Evolutionary conservation across 2,329 filamentous ascomycete species (phyloP).

Genomic region (Pseudocercospora pini-densiflorae): DNA sequence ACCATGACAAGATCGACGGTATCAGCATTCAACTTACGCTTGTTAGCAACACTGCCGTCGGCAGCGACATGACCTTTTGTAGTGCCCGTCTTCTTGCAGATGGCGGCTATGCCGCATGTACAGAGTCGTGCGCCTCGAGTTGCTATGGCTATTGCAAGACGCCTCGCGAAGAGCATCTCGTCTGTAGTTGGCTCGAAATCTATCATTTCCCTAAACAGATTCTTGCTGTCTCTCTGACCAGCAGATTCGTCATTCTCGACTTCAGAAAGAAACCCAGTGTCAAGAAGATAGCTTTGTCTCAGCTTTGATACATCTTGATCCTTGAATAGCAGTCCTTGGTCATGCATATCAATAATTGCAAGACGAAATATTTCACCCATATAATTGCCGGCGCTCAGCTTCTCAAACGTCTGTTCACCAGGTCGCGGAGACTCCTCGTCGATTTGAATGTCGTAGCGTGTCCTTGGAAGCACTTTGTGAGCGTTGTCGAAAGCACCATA

Average conservation of each 20-base stretch:
- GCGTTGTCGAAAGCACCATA: slow-evolving; percentile 98
- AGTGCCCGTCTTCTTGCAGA: slow-evolving; percentile 42
- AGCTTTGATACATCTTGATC: slow-evolving; percentile 77
- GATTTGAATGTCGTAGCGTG: slow-evolving; percentile 83
- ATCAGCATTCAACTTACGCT: slow-evolving; percentile 26
- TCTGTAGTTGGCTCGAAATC: slow-evolving; percentile 29
- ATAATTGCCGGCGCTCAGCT: slow-evolving; percentile 96
- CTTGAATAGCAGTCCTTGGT: slow-evolving; percentile 76
- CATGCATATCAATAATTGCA: slow-evolving; percentile 80
- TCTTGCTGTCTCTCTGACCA: slow-evolving; percentile 29
- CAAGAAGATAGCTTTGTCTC: slow-evolving; percentile 80
- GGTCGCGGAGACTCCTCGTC: slow-evolving; percentile 91
- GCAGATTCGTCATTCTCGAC: slow-evolving; percentile 69
- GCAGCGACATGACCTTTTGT: slow-evolving; percentile 43
- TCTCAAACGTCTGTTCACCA: slow-evolving; percentile 94
- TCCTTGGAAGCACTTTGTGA: slow-evolving; percentile 83
- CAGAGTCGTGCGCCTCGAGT: slow-evolving; percentile 43
- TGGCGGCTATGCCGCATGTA: slow-evolving; percentile 45
- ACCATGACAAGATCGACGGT: no score
- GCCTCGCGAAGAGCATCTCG: slow-evolving; percentile 38
- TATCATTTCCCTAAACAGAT: slow-evolving; percentile 34
- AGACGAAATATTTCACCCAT: slow-evolving; percentile 94
- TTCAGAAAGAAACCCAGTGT: slow-evolving; percentile 86
- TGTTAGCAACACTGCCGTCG: slow-evolving; percentile 47
- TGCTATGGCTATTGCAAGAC: slow-evolving; percentile 41